Percentiles rank a stretch among this genome's conserved stretches.
phyloP scores from a whole-genome alignment of 345 rosid species.

The Populus deltoides region DNA sequence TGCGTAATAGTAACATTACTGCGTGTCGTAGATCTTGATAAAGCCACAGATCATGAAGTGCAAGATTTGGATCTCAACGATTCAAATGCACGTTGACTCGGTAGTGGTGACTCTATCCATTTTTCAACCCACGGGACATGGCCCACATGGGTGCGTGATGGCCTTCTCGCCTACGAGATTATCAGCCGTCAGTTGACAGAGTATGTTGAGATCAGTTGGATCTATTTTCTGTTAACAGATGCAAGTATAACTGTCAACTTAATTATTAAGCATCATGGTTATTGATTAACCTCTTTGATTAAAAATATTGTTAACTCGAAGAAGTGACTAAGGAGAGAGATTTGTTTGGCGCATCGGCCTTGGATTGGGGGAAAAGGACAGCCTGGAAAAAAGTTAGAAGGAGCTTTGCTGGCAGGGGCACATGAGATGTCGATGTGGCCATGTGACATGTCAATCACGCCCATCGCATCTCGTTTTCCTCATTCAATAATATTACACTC shows the following conservation, averaged over 20 bases:
- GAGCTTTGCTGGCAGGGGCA: background rate
- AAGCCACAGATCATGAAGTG: background rate
- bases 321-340: background rate
- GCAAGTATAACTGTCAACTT: background rate
- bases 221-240: background rate
- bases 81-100: background rate
- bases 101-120: background rate
- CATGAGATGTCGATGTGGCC: background rate
- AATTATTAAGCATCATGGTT: background rate
- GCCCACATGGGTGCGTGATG: background rate
- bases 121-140: background rate
- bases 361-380: background rate
- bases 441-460: slow-evolving; percentile 1
- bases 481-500: too few relatives aligned
- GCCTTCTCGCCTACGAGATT: background rate
- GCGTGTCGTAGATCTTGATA: background rate
- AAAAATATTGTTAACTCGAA: background rate
- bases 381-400: background rate
- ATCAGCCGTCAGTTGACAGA: background rate
- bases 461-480: too few relatives aligned
- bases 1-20: too few relatives aligned
- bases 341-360: background rate
- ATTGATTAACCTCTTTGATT: background rate
- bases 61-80: background rate
- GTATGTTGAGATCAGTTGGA: background rate